phyloP scores from a whole-genome alignment of 2,329 filamentous ascomycete species.

The Clonostachys sp. region DNA sequence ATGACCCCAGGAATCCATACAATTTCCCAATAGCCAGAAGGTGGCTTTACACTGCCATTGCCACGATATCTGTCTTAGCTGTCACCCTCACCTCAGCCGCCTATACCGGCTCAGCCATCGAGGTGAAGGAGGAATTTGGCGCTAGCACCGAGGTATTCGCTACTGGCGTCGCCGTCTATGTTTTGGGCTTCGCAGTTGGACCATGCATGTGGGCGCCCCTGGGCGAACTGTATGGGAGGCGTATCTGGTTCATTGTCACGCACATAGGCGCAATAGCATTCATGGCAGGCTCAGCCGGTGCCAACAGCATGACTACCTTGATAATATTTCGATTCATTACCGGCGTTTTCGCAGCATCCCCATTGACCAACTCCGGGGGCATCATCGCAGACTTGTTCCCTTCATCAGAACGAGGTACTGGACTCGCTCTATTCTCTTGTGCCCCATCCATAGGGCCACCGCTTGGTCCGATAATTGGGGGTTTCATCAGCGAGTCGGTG shows the following conservation, averaged over 20 bases:
- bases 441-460: conserved; percentile 56
- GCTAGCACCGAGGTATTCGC: conserved; percentile 8
- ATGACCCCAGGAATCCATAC: conserved; percentile 61
- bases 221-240: too few species aligned
- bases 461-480: conserved; percentile 53
- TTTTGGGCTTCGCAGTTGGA: too few species aligned
- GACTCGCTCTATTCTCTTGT: conserved; percentile 58
- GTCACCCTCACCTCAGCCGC: conserved; percentile 62
- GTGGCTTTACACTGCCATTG: conserved; percentile 57
- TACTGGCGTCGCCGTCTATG: conserved; percentile 3
- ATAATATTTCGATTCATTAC: conserved; percentile 60
- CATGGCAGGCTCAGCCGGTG: conserved; percentile 49
- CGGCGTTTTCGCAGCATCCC: conserved; percentile 53
- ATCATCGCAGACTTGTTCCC: conserved; percentile 58
- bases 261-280: conserved; percentile 48
- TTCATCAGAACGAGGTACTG: conserved; percentile 45
- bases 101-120: conserved; percentile 36
- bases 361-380: conserved; percentile 55
- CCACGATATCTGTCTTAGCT: conserved; percentile 57
- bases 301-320: conserved; percentile 51
- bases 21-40: conserved; percentile 47
- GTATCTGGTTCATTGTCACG: conserved; percentile 1
- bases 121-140: background rate
- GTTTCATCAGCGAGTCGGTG: conserved; percentile 48
- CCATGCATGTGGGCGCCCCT: too few species aligned